Conservation (phyloP, 2,329 filamentous ascomycete genomes). For the Aspergillus pseudoglaucus region DNA sequence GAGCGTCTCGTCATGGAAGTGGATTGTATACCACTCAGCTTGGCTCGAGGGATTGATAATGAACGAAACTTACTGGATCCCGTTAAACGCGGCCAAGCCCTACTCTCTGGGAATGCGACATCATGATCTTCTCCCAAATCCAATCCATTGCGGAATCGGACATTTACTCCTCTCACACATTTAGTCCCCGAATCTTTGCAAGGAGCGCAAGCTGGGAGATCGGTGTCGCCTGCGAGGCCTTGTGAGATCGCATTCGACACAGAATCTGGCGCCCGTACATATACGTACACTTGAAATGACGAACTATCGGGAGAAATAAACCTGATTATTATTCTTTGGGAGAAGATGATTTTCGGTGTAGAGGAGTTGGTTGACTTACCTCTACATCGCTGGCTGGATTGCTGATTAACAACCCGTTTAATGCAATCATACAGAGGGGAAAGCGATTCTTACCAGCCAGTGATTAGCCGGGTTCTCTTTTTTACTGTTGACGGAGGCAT, state of each 20-base stretch:
- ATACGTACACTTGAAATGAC: constrained; percentile 18
- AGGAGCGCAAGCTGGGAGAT: constrained; percentile 9
- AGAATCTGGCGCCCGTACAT: background rate
- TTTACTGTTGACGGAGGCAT: constrained; percentile 9
- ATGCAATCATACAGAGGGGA: background rate
- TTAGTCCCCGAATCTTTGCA: constrained; percentile 10
- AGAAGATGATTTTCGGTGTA: too few relatives aligned
- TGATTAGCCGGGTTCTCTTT: constrained; percentile 13
- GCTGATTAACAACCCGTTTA: constrained; percentile 1
- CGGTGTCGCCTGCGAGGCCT: constrained; percentile 11
- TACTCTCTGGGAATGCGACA: constrained; percentile 10
- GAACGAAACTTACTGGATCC: constrained; percentile 8
- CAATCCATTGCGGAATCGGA: constrained; percentile 17
- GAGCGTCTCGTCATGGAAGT: constrained; percentile 18
- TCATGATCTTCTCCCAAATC: constrained; percentile 6
- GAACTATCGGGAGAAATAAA: constrained; percentile 6
- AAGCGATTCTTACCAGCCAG: constrained; percentile 14
- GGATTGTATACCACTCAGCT: constrained; percentile 6
- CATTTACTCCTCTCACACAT: constrained; percentile 14
- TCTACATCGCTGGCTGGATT: constrained; percentile 17
- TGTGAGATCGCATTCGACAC: background rate
- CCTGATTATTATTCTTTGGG: background rate
- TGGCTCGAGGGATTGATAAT: background rate
- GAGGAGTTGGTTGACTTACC: constrained; percentile 7
- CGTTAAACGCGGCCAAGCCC: constrained; percentile 10